phyloP scores from a whole-genome alignment of 2,329 filamentous ascomycete genomes.

The Phyllosticta citribraziliensis region DNA sequence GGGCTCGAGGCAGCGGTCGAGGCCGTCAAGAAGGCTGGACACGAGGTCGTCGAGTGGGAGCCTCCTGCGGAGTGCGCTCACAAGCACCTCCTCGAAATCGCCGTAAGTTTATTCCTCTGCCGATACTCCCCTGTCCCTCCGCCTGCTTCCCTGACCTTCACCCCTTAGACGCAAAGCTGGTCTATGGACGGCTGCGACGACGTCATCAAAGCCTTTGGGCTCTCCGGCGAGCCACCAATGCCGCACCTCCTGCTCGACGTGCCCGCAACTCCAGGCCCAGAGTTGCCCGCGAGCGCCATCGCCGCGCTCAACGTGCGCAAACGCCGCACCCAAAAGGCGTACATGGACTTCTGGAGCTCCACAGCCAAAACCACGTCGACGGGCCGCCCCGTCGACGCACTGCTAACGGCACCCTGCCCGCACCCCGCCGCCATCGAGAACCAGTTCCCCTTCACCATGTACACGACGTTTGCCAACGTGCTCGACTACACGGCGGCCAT shows the following conservation, averaged over 20 bases:
- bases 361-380: slow-evolving; percentile 19
- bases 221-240: slow-evolving; percentile 24
- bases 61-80: slow-evolving; percentile 4
- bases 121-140: too few relatives aligned
- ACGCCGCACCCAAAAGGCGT: slow-evolving; percentile 22
- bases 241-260: slow-evolving; percentile 16
- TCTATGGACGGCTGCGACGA: not conserved
- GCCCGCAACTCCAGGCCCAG: not conserved
- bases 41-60: slow-evolving; percentile 17
- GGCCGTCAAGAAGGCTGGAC: slow-evolving; percentile 18
- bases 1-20: slow-evolving; percentile 22
- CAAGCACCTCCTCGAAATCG: not conserved
- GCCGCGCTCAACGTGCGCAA: slow-evolving; percentile 18
- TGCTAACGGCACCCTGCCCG: slow-evolving; percentile 28
- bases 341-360: slow-evolving; percentile 30
- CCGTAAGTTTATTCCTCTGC: not conserved
- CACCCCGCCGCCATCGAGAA: slow-evolving; percentile 32
- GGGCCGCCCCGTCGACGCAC: slow-evolving; percentile 26
- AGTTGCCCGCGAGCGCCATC: slow-evolving; percentile 20
- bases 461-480: slow-evolving; percentile 40
- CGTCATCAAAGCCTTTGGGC: not conserved
- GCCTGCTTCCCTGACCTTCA: not conserved
- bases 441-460: slow-evolving; percentile 39
- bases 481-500: slow-evolving; percentile 47
- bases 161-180: not conserved